A percentile compares a stretch with the other conserved stretches of the same genome.
These are phyloP conservation scores for Boletus sensibilis DNA, from an alignment of 768 basidiomycete species.

Conservation along the genomic window DNA sequence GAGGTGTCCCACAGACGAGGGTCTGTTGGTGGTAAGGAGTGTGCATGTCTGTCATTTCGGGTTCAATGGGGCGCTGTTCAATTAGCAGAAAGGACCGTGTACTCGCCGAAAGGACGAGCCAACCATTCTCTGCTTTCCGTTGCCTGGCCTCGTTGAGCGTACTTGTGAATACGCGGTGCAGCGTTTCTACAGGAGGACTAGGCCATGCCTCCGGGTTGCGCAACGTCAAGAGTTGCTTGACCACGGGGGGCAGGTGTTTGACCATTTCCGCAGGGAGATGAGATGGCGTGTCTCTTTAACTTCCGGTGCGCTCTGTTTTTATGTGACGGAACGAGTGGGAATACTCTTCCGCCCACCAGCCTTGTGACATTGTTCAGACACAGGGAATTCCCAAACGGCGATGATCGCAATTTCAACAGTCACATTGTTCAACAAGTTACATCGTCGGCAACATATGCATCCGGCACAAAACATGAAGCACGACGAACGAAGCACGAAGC, in stretches of 20 bases:
- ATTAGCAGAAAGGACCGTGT: constrained; percentile 10
- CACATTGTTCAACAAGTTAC: constrained; percentile 28
- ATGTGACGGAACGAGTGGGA: constrained; percentile 8
- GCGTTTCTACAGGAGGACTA: constrained; percentile 51
- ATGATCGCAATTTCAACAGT: neutral
- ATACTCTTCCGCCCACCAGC: neutral
- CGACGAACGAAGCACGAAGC: constrained; percentile 1
- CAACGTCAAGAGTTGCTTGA: constrained; percentile 72
- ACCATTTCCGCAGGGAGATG: constrained; percentile 28
- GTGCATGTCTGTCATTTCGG: constrained; percentile 68
- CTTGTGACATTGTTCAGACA: neutral
- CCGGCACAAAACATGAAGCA: constrained; percentile 23
- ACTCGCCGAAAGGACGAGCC: constrained; percentile 76
- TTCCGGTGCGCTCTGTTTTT: constrained; percentile 2
- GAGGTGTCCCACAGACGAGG: constrained; percentile 73
- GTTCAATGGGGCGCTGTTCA: constrained; percentile 23
- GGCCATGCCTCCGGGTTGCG: constrained; percentile 61
- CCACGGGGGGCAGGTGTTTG: constrained; percentile 53
- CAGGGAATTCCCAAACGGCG: neutral
- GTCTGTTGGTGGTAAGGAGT: constrained; percentile 78
- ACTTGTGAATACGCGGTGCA: constrained; percentile 55
- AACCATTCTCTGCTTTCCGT: constrained; percentile 69
- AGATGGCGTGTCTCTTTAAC: neutral
- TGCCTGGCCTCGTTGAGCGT: constrained; percentile 66
- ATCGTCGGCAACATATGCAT: constrained; percentile 16